These are phyloP conservation scores for Crucihimalaya himalaica DNA, from an alignment of 345 rosid species.

Conservation along the genomic window DNA sequence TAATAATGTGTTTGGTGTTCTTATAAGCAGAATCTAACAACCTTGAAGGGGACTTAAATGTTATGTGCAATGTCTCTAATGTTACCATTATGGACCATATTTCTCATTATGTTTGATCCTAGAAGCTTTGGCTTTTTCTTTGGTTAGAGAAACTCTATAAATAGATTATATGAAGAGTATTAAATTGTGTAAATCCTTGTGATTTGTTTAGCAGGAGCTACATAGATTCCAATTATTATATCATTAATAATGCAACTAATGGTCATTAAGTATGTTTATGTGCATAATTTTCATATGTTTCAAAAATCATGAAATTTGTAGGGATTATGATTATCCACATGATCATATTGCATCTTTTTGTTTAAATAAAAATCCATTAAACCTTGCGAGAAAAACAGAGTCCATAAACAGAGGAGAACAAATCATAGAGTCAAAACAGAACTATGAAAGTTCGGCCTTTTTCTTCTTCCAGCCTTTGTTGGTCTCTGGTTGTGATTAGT, in stretches of 20 bases:
- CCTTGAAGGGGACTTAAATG: not conserved
- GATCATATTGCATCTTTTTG: too few species aligned
- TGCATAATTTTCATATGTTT: too few species aligned
- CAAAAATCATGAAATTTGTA: too few species aligned
- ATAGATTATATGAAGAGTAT: not conserved
- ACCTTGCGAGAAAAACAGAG: too few species aligned
- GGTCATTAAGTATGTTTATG: not conserved
- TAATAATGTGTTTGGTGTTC: not conserved
- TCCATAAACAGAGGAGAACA: too few species aligned
- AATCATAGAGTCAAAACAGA: too few species aligned
- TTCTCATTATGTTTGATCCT: not conserved
- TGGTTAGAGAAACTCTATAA: not conserved
- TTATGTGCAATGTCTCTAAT: not conserved
- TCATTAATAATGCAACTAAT: not conserved
- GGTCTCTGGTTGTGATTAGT: too few species aligned
- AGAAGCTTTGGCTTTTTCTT: not conserved
- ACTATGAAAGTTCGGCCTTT: too few species aligned
- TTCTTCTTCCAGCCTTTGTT: too few species aligned
- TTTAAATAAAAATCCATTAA: too few species aligned
- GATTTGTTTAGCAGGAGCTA: too few species aligned
- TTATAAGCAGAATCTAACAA: not conserved
- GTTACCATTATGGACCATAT: not conserved
- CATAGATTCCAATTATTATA: not conserved
- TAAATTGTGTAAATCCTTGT: not conserved
- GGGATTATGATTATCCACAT: too few species aligned